Evolutionary conservation across 2,329 filamentous ascomycete genomes (phyloP).

Genomic region (Diplocarpon rosae): DNA sequence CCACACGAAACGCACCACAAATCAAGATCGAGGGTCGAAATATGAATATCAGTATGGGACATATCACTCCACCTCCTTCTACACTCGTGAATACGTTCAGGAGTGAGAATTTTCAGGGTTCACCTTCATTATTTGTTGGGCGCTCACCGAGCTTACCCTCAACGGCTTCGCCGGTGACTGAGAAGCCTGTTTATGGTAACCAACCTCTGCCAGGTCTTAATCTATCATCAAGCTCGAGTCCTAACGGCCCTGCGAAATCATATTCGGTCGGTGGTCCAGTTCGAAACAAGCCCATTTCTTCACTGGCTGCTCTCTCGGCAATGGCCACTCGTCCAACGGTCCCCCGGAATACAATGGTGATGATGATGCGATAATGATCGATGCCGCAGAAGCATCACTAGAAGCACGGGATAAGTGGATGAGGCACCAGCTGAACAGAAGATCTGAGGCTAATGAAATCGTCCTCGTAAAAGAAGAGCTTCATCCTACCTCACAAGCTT

Average conservation of each 20-base stretch:
- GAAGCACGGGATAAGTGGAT: slow-evolving; percentile 1
- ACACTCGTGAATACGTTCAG: neutral
- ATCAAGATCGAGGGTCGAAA: no score
- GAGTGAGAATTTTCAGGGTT: neutral
- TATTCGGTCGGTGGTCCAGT: neutral
- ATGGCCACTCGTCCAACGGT: no score
- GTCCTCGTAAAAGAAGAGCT: neutral
- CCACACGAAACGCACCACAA: no score
- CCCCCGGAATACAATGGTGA: neutral
- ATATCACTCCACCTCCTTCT: neutral
- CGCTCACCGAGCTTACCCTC: neutral
- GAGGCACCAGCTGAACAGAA: neutral
- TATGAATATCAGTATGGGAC: neutral
- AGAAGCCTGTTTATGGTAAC: neutral
- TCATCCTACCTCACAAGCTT: neutral
- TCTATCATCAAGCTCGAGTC: neutral
- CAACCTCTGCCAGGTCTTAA: neutral
- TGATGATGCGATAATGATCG: slow-evolving; percentile 4
- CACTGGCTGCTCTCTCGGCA: neutral
- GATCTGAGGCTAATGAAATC: neutral
- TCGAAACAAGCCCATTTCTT: neutral
- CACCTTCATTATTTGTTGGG: neutral
- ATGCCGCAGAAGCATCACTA: neutral
- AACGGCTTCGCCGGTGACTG: neutral
- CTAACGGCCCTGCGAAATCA: neutral